Base-by-base conservation (phyloP, 2,329 filamentous ascomycete genomes). In the Fusarium pseudocircinatum region DNA sequence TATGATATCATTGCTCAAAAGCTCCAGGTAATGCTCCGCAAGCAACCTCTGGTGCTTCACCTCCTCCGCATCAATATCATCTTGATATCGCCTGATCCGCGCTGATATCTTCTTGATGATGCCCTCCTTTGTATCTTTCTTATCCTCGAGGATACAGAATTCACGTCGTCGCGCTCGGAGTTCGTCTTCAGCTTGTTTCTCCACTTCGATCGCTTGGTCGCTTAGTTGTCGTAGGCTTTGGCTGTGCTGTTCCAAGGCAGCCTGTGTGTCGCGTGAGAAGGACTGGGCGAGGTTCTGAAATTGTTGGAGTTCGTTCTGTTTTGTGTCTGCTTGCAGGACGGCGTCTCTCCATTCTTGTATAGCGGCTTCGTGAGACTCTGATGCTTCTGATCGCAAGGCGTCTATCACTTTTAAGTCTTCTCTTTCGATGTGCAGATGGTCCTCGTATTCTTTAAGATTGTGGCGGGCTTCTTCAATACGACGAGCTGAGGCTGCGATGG, bases 1-100 rank as follows among this genome's bases (percentile, higher is more conserved):
- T 32, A 61, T 61, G 6, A 57, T 44, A 10, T 62, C 59, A 44
- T 62, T 62, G 49, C 50, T 62, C 32, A 62, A 37, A 57, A 62
- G 37, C 22, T 62, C 59, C 32, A 62, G 6, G 6, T 62, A 62
- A 32, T 62, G 49, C 59, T 62, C 59, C 39, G 59, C 59, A 18
- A 62, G 37, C 26, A 62, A 32, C 24, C 59, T 57, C 24, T 62
- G 59, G n/a, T 62, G 59, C 2, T 62, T 62, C 20, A 26, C 39
- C 32, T 62, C 59, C 32, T 62, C 59, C 6, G 59, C 59, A 6
- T 62, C 59, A 26, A 60, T 60, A 9, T 60, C 58, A 12, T 60
- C 58, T n/a, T 60, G 58, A 18, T 53, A 60, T 6, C 58, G 46
- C n/a, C 58, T 60, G 16, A 53, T 26, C 6, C 46, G n/a, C 18